These are phyloP conservation scores for Salix suchowensis DNA, from an alignment of 345 rosid genomes.

Conservation along the genomic window DNA sequence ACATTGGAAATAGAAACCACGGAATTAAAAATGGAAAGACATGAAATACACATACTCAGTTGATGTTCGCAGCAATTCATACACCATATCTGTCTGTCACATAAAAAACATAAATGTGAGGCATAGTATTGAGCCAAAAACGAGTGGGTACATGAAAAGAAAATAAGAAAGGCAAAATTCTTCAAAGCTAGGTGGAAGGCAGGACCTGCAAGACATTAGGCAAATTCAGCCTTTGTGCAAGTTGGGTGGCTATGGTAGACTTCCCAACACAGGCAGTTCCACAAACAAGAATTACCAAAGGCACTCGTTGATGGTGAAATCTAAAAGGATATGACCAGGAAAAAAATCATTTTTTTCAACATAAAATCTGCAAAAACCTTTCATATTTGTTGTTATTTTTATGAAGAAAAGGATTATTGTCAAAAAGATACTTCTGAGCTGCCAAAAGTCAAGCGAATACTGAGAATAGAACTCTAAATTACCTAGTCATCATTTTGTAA, in stretches of 20 bases:
- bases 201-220: conserved; percentile 93
- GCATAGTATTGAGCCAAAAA: conserved; percentile 1
- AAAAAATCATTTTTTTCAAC: conserved; percentile 2
- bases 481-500: conserved; percentile 99
- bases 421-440: not conserved
- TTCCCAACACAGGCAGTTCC: conserved; percentile 99
- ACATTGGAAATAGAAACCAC: not conserved
- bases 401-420: not conserved
- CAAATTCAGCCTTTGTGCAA: conserved; percentile 94
- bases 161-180: not conserved
- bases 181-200: conserved; percentile 3
- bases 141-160: not conserved
- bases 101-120: conserved; percentile 6
- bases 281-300: conserved; percentile 93
- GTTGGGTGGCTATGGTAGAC: conserved; percentile 96
- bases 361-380: conserved; percentile 4
- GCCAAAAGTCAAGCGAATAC: not conserved
- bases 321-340: conserved; percentile 34
- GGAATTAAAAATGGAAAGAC: not conserved
- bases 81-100: conserved; percentile 84
- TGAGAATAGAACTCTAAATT: conserved; percentile 7
- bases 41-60: conserved; percentile 59
- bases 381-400: not conserved
- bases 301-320: conserved; percentile 98
- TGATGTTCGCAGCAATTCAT: conserved; percentile 79